Evolutionary conservation across 1,284 basidiomycete species (phyloP).

Genomic region (Naganishia cerealis): DNA sequence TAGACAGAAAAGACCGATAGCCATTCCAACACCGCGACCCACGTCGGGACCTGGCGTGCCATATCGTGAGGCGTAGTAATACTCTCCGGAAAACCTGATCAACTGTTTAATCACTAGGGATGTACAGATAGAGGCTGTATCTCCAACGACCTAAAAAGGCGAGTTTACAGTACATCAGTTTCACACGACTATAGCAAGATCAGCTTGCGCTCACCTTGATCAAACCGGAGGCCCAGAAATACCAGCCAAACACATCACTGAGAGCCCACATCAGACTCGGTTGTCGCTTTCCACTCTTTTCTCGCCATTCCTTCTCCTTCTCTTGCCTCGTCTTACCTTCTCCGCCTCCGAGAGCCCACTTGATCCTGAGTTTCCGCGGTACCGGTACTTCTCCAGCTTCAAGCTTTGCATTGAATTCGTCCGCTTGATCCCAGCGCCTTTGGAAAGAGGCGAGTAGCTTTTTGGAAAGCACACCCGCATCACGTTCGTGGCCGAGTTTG

Average conservation of each 20-base stretch:
- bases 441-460: conserved; percentile 68
- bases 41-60: conserved; percentile 61
- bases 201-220: conserved; percentile 59
- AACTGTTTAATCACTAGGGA: conserved; percentile 77
- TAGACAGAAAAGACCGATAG: conserved; percentile 69
- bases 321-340: conserved; percentile 53
- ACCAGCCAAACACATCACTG: conserved; percentile 76
- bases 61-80: conserved; percentile 60
- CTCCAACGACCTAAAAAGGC: conserved; percentile 59
- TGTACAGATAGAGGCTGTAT: conserved; percentile 70
- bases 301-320: conserved; percentile 66
- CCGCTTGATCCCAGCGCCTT: conserved; percentile 61
- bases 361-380: conserved; percentile 57
- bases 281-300: conserved; percentile 63
- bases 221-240: conserved; percentile 76
- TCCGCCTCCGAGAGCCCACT: conserved; percentile 65
- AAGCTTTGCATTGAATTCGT: conserved; percentile 69
- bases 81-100: conserved; percentile 71
- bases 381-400: conserved; percentile 66
- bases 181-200: conserved; percentile 29
- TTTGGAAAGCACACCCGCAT: conserved; percentile 64
- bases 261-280: conserved; percentile 73
- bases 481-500: conserved; percentile 63
- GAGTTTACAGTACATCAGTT: not conserved
- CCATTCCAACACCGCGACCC: conserved; percentile 72